A percentile compares a stretch with the other conserved stretches of the same genome.
Evolutionary conservation across 352 stramenopile genomes (phyloP).

Genomic region (Phytopythium chamaehyphon): DNA sequence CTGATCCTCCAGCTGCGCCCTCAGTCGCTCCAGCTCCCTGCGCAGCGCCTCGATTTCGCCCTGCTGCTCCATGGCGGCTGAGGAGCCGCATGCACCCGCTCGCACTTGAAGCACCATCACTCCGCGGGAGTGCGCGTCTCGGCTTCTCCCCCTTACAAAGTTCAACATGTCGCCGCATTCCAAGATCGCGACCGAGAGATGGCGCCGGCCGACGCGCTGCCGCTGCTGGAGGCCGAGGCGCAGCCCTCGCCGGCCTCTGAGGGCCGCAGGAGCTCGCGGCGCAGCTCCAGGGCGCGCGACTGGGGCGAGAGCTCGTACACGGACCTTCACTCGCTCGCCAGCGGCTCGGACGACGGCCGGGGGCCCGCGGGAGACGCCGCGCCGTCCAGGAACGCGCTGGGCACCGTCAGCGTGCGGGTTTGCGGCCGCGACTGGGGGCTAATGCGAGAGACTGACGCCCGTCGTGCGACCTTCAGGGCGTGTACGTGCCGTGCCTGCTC

Average conservation of each 20-base stretch:
- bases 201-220: conserved; percentile 29
- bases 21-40: conserved; percentile 49
- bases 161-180: not conserved
- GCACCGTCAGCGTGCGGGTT: conserved; percentile 43
- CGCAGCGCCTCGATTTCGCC: conserved; percentile 50
- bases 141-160: not conserved
- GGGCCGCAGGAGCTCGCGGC: not conserved
- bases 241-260: not conserved
- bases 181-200: conserved; percentile 11
- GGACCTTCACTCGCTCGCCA: conserved; percentile 31
- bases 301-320: conserved; percentile 27
- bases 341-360: conserved; percentile 3
- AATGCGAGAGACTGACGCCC: no score
- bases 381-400: conserved; percentile 25
- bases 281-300: not conserved
- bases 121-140: not conserved
- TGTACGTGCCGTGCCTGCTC: conserved; percentile 86
- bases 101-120: conserved; percentile 8
- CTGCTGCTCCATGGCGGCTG: conserved; percentile 13
- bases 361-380: not conserved
- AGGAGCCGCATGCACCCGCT: no score
- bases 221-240: conserved; percentile 31
- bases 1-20: conserved; percentile 36
- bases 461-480: conserved; percentile 33
- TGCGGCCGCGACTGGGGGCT: no score